Base-by-base conservation (phyloP, 2,329 filamentous ascomycete species). In the Mycosphaerelloides madeirae region DNA sequence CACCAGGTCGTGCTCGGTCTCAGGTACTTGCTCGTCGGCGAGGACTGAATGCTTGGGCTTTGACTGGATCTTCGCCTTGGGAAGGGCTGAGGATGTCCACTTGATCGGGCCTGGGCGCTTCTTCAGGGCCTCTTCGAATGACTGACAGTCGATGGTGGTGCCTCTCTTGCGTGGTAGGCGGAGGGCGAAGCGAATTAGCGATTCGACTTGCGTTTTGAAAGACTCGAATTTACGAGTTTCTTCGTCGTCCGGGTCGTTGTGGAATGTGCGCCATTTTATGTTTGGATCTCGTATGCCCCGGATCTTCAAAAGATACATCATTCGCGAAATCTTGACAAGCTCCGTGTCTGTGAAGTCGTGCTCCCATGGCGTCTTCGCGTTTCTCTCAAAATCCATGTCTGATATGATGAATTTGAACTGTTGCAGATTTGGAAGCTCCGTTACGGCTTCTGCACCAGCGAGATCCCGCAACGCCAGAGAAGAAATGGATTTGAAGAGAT, bases 1-100 rank as follows among this genome's bases (percentile, higher is more conserved):
- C 35, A 44, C 5, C 2, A 44, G n/a, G 7, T 38, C 35, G 12
- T 31, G 18, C 42, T 38, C 35, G 7, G 34, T 39, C n/a, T 12
- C 3, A 11, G 36, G 35, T n/a, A 39, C 25, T 7, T 39, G 35
- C 6, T 28, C 9, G 18, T 44, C 35, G 13, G 5, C 18, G 3
- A 44, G 41, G 13, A 22, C 22, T 11, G n/a, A 15, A 19, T 19
- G 9, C 15, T 12, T 15, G 15, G 3, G 13, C 32, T 35, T 15
- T 7, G 9, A 16, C 15, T 16, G 15, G n/a, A 18, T 25, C 22
- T 25, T 9, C 5, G 9, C 22, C 9, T 25, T 9, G 5, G 6
- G 22, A 25, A 9, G 6, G 22, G 22, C 22, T 25, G 22, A 9
- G 22, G 31, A 15, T 14, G 13, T 19, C 31, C 12, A n/a, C 12